phyloP scores from a whole-genome alignment of 225 moss, liverwort and hornwort species.

The Anthoceros angustus region DNA sequence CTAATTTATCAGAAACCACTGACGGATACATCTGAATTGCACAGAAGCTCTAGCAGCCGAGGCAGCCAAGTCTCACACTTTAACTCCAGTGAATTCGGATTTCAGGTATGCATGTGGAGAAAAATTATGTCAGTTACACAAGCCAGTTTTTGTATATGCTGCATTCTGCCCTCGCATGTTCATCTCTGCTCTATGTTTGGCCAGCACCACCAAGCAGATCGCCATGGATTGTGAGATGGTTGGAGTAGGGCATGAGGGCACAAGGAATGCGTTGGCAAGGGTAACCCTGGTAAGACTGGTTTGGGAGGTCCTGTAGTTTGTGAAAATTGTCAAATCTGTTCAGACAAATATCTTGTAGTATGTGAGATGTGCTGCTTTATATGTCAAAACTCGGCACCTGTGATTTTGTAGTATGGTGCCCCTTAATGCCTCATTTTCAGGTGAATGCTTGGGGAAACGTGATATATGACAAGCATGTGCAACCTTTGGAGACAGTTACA shows the following conservation, averaged over 20 bases:
- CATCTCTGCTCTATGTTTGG: conserved; percentile 11
- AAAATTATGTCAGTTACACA: neutral
- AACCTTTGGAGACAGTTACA: conserved; percentile 56
- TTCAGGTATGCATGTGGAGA: neutral
- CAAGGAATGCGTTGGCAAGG: conserved; percentile 72
- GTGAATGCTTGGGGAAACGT: conserved; percentile 69
- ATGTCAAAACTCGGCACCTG: conserved; percentile 11
- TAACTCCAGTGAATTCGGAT: neutral
- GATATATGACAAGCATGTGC: conserved; percentile 82
- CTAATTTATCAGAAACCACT: neutral
- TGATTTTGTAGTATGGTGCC: conserved; percentile 1
- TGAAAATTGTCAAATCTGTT: neutral
- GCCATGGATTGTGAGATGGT: conserved; percentile 98
- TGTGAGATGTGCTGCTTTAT: conserved; percentile 7
- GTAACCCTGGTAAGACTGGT: conserved; percentile 39
- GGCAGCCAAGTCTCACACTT: neutral
- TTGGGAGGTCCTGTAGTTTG: conserved; percentile 1
- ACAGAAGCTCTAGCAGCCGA: neutral
- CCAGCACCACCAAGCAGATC: conserved; percentile 46
- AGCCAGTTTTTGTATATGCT: neutral
- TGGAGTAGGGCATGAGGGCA: conserved; percentile 75
- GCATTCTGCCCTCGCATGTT: neutral
- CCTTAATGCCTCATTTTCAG: conserved; percentile 12
- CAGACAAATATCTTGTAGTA: neutral
- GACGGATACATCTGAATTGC: neutral